Evolutionary conservation across 345 rosid genomes (phyloP).

Genomic region (Salix arbutifolia): DNA sequence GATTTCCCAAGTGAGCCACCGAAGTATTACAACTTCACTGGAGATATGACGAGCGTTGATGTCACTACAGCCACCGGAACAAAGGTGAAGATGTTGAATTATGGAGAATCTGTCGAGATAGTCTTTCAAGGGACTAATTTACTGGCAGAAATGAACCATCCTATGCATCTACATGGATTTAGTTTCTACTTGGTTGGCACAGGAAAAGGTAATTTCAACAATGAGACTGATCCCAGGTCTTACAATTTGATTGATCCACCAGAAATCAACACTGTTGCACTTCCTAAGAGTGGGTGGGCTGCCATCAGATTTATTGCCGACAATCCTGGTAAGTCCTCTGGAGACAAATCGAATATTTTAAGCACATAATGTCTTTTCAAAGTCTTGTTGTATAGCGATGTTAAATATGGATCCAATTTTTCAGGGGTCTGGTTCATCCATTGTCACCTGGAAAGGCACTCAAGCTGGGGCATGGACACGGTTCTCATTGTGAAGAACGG

Average conservation of each 20-base stretch:
- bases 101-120: constrained; percentile 35
- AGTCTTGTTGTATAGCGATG: not conserved
- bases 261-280: constrained; percentile 21
- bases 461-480: constrained; percentile 13
- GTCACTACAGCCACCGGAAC: constrained; percentile 16
- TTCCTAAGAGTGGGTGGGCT: constrained; percentile 18
- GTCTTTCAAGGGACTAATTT: constrained; percentile 42
- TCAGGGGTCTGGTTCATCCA: constrained; percentile 13
- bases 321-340: constrained; percentile 11
- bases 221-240: constrained; percentile 7
- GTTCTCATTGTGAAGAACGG: constrained; percentile 13
- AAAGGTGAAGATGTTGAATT: constrained; percentile 25
- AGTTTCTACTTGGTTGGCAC: constrained; percentile 45
- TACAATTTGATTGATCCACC: constrained; percentile 43
- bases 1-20: constrained; percentile 29
- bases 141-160: constrained; percentile 27
- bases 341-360: too few species aligned
- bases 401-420: not conserved
- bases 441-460: constrained; percentile 7
- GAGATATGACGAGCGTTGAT: constrained; percentile 9
- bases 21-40: constrained; percentile 25
- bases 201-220: constrained; percentile 36
- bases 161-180: constrained; percentile 43
- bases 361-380: not conserved
- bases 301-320: constrained; percentile 13